Conservation (phyloP, 2,329 filamentous ascomycete genomes). For the Tolypocladium album region DNA sequence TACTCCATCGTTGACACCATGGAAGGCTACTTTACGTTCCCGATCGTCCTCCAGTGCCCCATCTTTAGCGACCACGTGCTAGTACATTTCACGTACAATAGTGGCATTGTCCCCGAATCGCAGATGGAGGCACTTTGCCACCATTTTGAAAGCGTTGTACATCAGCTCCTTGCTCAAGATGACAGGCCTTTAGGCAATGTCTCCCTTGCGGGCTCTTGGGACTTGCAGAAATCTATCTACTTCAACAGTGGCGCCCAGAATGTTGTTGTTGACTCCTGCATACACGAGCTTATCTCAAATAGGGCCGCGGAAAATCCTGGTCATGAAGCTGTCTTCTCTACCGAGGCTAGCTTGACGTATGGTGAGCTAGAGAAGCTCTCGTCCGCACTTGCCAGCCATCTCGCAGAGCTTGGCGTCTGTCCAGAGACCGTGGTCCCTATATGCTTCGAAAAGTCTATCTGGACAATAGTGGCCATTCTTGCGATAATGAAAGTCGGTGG, state of each 20-base stretch:
- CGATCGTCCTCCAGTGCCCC: neutral
- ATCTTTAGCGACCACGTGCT: neutral
- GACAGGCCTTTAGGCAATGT: neutral
- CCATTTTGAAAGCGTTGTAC: neutral
- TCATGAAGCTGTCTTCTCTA: conserved; percentile 4
- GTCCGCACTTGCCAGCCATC: neutral
- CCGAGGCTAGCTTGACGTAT: conserved; percentile 4
- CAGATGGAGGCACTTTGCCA: neutral
- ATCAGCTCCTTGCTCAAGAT: neutral
- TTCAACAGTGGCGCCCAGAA: neutral
- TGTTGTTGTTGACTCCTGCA: conserved; percentile 13
- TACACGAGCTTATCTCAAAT: conserved; percentile 4
- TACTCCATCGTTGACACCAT: neutral
- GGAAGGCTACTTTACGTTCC: conserved; percentile 1
- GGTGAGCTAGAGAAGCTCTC: conserved; percentile 2
- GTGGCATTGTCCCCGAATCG: neutral
- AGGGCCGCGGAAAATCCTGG: neutral
- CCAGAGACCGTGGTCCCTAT: neutral
- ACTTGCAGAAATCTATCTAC: neutral
- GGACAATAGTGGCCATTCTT: conserved; percentile 10
- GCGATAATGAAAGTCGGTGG: conserved; percentile 16
- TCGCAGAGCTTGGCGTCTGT: neutral
- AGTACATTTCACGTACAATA: neutral
- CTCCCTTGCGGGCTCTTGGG: neutral
- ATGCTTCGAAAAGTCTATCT: conserved; percentile 8